Conservation (phyloP, 2,329 filamentous ascomycete species). For the Proliferodiscus dingleyae region DNA sequence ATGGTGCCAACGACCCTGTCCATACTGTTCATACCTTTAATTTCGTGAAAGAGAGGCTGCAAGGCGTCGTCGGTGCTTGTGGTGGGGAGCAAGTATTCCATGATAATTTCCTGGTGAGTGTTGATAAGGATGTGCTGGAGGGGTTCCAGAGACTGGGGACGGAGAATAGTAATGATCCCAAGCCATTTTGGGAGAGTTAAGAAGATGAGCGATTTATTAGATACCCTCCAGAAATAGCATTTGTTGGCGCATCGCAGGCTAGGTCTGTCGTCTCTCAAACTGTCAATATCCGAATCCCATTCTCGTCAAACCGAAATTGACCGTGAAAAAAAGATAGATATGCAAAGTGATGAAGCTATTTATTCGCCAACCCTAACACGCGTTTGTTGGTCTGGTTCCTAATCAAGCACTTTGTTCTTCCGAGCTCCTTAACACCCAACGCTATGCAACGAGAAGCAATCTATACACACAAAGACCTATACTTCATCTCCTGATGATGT, state of each 20-base stretch:
- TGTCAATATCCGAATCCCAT: too few relatives aligned
- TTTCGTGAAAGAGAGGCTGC: constrained; percentile 60
- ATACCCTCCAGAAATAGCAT: not conserved
- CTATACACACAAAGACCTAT: not conserved
- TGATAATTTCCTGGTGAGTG: constrained; percentile 65
- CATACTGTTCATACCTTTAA: constrained; percentile 59
- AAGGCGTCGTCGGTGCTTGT: constrained; percentile 50
- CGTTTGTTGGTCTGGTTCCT: too few relatives aligned
- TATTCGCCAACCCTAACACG: too few relatives aligned
- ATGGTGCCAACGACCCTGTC: constrained; percentile 59
- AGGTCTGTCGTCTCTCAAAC: too few relatives aligned
- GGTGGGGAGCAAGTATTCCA: constrained; percentile 65
- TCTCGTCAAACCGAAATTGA: too few relatives aligned
- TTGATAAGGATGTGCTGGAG: constrained; percentile 66
- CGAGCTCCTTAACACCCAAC: constrained; percentile 13
- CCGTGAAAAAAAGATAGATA: too few relatives aligned
- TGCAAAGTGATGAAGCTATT: too few relatives aligned
- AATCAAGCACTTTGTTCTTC: too few relatives aligned
- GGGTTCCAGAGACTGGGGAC: constrained; percentile 49
- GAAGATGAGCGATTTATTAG: not conserved
- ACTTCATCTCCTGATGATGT: not conserved
- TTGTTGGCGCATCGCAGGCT: not conserved
- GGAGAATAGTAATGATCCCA: constrained; percentile 1
- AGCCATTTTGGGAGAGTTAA: constrained; percentile 5
- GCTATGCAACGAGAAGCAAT: not conserved